Evolutionary conservation across 2,329 filamentous ascomycete species (phyloP).

Genomic region (Xylariaceae sp.): DNA sequence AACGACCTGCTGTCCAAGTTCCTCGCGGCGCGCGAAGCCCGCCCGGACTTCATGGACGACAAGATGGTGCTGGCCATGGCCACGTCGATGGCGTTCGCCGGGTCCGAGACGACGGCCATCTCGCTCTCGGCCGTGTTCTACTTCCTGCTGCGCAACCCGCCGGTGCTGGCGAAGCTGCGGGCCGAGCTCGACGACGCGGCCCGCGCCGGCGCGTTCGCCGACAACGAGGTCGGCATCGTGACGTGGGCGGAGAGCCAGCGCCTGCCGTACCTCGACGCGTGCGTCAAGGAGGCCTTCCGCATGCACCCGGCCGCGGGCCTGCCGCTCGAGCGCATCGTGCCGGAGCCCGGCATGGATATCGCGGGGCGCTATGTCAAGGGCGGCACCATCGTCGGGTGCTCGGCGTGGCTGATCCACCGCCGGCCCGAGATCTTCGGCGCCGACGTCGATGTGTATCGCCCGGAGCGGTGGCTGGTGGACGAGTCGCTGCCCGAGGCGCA

Average conservation of each 20-base stretch:
- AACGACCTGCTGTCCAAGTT: constrained; percentile 75
- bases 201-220: constrained; percentile 55
- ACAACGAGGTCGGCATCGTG: constrained; percentile 63
- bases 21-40: constrained; percentile 68
- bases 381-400: constrained; percentile 77
- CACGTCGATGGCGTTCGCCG: constrained; percentile 75
- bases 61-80: constrained; percentile 72
- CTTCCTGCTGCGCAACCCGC: constrained; percentile 69
- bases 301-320: constrained; percentile 77
- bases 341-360: constrained; percentile 67
- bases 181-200: constrained; percentile 68
- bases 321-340: constrained; percentile 75
- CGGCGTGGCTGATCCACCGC: constrained; percentile 76
- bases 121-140: constrained; percentile 75
- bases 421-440: constrained; percentile 70
- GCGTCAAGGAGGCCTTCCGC: constrained; percentile 78
- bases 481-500: constrained; percentile 39
- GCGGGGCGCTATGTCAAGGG: constrained; percentile 66
- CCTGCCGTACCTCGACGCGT: constrained; percentile 77
- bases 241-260: constrained; percentile 73
- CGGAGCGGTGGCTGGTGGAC: constrained; percentile 68
- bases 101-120: constrained; percentile 81
- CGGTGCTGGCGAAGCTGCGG: constrained; percentile 59
- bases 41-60: constrained; percentile 75
- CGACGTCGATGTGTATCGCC: constrained; percentile 69